Evolutionary conservation across 257 asterid genomes (phyloP).

Genomic region (Solanum rostratum): DNA sequence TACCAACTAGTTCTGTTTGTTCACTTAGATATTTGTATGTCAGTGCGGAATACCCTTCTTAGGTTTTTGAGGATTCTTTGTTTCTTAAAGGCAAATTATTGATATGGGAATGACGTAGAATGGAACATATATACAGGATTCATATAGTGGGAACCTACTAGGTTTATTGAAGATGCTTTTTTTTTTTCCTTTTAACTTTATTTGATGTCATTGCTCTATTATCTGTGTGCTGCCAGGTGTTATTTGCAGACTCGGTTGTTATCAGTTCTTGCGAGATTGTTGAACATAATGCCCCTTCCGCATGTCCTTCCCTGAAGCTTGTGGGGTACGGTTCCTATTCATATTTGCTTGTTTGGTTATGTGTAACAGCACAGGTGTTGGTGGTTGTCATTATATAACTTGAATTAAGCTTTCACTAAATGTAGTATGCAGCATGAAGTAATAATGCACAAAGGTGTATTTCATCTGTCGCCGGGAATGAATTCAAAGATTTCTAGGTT

Average conservation of each 20-base stretch:
- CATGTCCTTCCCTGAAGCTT: slow-evolving; percentile 62
- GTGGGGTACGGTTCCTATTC: slow-evolving; percentile 50
- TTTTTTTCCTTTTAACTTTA: not conserved
- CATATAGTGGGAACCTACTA: not conserved
- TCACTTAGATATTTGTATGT: not conserved
- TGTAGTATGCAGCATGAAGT: not conserved
- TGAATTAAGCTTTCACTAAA: not conserved
- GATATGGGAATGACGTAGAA: not conserved
- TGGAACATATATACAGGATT: not conserved
- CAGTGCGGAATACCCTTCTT: no score
- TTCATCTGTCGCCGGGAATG: not conserved
- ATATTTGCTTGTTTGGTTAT: not conserved
- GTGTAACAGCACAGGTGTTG: not conserved
- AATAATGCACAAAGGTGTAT: not conserved
- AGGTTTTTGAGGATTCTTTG: not conserved
- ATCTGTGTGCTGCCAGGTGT: slow-evolving; percentile 35
- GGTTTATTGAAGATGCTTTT: not conserved
- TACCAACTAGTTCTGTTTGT: not conserved
- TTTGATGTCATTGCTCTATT: not conserved
- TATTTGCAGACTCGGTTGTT: slow-evolving; percentile 78
- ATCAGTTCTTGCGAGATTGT: slow-evolving; percentile 82
- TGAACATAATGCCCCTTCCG: slow-evolving; percentile 81
- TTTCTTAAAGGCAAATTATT: not conserved
- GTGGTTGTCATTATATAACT: not conserved
- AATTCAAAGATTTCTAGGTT: not conserved